Evolutionary conservation across 257 asterid genomes (phyloP), one percentile per base, ranked within the genome.

Genomic region (Plectranthus barbatus): DNA sequence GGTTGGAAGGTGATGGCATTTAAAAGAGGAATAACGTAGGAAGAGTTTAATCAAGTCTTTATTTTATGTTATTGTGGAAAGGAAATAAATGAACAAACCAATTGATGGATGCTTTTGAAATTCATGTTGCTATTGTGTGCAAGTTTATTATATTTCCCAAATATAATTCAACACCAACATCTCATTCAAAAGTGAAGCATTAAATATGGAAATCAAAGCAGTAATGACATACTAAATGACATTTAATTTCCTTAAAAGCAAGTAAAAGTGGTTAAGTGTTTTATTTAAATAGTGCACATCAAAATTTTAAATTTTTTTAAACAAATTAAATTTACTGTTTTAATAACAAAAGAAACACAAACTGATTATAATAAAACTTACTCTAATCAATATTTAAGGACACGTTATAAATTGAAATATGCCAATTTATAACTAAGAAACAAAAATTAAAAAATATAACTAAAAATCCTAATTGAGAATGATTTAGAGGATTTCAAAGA

Each of bases 21-120:
- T 45, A 36, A 50, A n/a, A 53, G 23, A 13, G 60, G 33, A 36
- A 49, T 50, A 64, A 64, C 60, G 60, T 50, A 63, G 40, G 17
- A 49, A 19, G 13, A 41, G 26, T 64, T 50, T 52, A 20, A n/a
- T 23, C 36, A 23, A 2, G 46, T 39, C 17, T 36, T 50, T 60
- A 15, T 63, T 12, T n/a, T 37, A 17, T 46, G 36, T 34, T 13
- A 6, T 63, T 36, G 41, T 23, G 41, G 47, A 39, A 60, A 59
- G 4, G 9, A 58, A 63, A 36, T 24, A 60, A 23, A 42, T 60
- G 34, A 41, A 14, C 9, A 29, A n/a, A 26, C n/a, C 3, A 3
- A 8, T 20, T 34, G 2, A 14, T 62, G 19, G 6, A 7, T 41
- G 34, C 2, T 17, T 26, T 45, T 6, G 15, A 17, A 31, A 1